Conservation (phyloP, 192 early-diverging fungal genomes). For the Backusella liffmaniae region DNA sequence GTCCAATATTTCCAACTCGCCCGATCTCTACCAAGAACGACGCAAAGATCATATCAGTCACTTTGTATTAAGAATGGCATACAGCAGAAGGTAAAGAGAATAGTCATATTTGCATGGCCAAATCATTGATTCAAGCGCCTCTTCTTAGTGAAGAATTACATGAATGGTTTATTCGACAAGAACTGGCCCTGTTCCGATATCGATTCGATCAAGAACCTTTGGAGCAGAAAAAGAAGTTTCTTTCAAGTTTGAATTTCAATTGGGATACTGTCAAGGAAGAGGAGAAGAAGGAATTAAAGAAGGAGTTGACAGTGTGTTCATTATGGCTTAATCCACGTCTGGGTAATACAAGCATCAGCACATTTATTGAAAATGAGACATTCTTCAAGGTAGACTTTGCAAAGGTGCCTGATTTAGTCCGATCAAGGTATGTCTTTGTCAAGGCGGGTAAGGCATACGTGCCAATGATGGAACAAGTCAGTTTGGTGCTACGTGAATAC, state of each 20-base stretch:
- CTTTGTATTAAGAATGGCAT: conserved; percentile 79
- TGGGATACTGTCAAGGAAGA: conserved; percentile 45
- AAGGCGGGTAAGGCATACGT: conserved; percentile 70
- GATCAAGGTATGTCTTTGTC: conserved; percentile 58
- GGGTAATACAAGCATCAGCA: background rate
- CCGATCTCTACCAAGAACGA: conserved; percentile 56
- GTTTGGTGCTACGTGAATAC: conserved; percentile 78
- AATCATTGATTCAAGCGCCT: background rate
- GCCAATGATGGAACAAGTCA: conserved; percentile 65
- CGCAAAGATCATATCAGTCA: conserved; percentile 82
- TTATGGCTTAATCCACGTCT: background rate
- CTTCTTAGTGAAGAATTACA: conserved; percentile 63
- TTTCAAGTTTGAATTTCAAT: conserved; percentile 43
- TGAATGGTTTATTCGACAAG: conserved; percentile 74
- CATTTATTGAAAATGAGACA: conserved; percentile 35
- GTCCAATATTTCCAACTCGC: conserved; percentile 45
- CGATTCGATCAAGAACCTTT: conserved; percentile 43
- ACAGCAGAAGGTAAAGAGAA: conserved; percentile 49
- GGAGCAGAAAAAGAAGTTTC: conserved; percentile 54
- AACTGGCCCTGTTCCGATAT: conserved; percentile 60
- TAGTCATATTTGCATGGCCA: background rate
- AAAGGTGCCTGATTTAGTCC: conserved; percentile 62
- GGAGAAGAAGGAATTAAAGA: conserved; percentile 26
- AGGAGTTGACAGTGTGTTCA: conserved; percentile 18
- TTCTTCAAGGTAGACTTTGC: conserved; percentile 70